These are phyloP conservation scores for Saccharomyces paradoxus DNA, from an alignment of 805 yeast species.

Conservation along the genomic window DNA sequence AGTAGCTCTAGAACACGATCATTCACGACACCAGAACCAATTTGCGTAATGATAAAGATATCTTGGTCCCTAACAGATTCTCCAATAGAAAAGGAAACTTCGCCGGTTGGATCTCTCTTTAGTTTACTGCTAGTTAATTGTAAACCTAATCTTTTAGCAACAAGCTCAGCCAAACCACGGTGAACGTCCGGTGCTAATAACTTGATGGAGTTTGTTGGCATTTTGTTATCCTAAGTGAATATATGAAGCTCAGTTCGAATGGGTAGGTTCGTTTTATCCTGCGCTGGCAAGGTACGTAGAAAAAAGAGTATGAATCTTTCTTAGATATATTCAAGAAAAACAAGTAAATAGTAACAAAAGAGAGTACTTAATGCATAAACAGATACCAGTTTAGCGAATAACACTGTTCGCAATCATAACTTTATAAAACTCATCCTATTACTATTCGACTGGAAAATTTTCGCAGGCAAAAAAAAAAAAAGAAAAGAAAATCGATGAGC, in stretches of 20 bases:
- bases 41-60: slow-evolving; percentile 68
- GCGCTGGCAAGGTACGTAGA: neutral
- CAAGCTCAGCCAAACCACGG: slow-evolving; percentile 61
- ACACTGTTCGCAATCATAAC: neutral
- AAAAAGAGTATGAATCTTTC: neutral
- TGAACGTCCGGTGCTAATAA: slow-evolving; percentile 62
- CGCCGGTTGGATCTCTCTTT: slow-evolving; percentile 62
- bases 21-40: slow-evolving; percentile 70
- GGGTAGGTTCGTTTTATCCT: neutral
- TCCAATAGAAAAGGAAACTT: slow-evolving; percentile 67
- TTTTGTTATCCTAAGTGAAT: slow-evolving; percentile 16
- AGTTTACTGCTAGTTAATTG: slow-evolving; percentile 54
- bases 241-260: neutral
- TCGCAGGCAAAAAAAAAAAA: slow-evolving; percentile 1
- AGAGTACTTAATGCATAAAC: neutral
- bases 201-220: slow-evolving; percentile 69
- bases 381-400: neutral
- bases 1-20: slow-evolving; percentile 67
- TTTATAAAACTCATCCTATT: neutral
- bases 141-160: slow-evolving; percentile 52
- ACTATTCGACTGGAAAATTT: slow-evolving; percentile 1
- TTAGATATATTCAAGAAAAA: neutral
- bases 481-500: slow-evolving; percentile 1
- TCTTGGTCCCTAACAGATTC: slow-evolving; percentile 84
- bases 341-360: neutral